Percentiles rank a stretch among this genome's conserved stretches.
These are phyloP conservation scores for Xanthoceras sorbifolium DNA, from an alignment of 345 rosid genomes.

Conservation along the genomic window DNA sequence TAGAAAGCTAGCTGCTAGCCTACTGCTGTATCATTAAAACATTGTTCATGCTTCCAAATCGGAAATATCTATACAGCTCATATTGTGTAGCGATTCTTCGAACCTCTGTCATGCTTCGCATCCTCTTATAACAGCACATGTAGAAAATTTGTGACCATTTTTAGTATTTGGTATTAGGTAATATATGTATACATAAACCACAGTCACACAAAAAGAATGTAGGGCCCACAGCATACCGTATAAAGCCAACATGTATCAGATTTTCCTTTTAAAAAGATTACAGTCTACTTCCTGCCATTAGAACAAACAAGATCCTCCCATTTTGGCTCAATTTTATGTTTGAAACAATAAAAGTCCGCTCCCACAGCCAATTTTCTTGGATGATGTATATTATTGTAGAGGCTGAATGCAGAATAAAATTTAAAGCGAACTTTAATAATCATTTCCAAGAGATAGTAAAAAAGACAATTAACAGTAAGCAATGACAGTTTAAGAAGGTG, in stretches of 20 bases:
- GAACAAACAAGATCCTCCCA: constrained; percentile 98
- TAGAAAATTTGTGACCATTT: constrained; percentile 6
- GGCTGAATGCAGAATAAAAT: constrained; percentile 42
- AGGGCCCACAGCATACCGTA: constrained; percentile 48
- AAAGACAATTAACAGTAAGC: not conserved
- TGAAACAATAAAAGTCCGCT: constrained; percentile 90
- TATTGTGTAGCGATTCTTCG: constrained; percentile 63
- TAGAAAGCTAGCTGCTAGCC: not conserved
- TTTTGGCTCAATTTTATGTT: constrained; percentile 80
- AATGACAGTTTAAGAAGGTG: not conserved
- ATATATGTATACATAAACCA: not conserved
- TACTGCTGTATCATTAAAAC: not conserved
- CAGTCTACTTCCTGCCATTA: constrained; percentile 94
- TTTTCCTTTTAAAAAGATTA: constrained; percentile 47
- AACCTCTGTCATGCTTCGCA: constrained; percentile 58
- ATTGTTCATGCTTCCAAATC: not conserved
- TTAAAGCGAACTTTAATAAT: not conserved
- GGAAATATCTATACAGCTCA: constrained; percentile 34
- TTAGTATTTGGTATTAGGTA: not conserved
- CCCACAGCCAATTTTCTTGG: constrained; percentile 69
- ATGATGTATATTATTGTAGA: constrained; percentile 70
- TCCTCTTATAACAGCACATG: constrained; percentile 57
- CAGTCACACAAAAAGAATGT: not conserved
- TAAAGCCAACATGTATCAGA: constrained; percentile 79
- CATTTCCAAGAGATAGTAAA: not conserved